These are phyloP conservation scores for Candida tetrigidarum DNA, from an alignment of 1,139 yeast species.

Conservation along the genomic window DNA sequence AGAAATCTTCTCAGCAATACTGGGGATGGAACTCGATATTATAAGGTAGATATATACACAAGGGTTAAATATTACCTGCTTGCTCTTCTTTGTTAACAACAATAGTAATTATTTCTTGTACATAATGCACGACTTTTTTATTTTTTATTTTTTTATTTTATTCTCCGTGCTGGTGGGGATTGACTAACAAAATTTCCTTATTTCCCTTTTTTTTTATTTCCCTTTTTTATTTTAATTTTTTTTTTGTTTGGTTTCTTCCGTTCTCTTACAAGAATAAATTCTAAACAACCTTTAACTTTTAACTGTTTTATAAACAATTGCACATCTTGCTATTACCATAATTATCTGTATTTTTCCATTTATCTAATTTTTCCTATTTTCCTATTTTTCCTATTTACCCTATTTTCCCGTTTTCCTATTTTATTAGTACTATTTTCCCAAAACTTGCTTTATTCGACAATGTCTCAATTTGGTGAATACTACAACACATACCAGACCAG, in stretches of 20 bases:
- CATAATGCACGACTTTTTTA: constrained; percentile 2
- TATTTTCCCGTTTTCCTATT: background rate
- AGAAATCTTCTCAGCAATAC: background rate
- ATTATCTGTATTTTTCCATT: no score
- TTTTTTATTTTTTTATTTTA: background rate
- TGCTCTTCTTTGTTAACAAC: background rate
- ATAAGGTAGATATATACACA: background rate
- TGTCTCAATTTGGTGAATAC: constrained; percentile 11
- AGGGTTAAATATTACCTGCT: background rate
- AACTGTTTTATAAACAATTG: no score
- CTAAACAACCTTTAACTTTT: no score
- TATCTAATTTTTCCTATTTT: no score
- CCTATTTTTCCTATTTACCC: background rate
- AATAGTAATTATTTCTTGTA: constrained; percentile 1
- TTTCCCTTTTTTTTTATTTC: background rate
- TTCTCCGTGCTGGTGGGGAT: background rate
- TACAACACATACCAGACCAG: constrained; percentile 3
- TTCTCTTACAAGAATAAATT: no score
- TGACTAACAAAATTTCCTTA: no score
- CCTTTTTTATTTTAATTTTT: no score
- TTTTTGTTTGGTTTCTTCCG: no score
- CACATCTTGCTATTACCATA: no score
- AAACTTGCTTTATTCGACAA: background rate
- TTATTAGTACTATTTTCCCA: background rate
- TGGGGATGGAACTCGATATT: background rate